These are phyloP conservation scores for Eucalyptus marginata DNA, from an alignment of 345 rosid species.

Conservation along the genomic window DNA sequence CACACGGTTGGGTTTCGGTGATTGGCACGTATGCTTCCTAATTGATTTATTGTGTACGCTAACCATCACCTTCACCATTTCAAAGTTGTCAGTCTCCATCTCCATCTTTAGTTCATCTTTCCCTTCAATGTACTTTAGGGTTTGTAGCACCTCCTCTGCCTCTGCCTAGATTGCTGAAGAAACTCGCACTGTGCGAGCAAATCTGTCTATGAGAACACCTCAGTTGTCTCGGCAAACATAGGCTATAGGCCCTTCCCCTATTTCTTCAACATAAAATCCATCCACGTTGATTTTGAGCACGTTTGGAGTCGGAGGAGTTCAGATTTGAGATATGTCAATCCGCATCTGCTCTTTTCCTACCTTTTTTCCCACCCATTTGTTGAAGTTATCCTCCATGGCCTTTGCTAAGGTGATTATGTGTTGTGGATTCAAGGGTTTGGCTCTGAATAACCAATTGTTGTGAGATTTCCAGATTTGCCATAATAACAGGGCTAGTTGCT, in stretches of 20 bases:
- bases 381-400: neutral
- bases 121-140: neutral
- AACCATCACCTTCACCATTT: neutral
- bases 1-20: fast-evolving
- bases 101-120: no score
- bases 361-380: neutral
- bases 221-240: neutral
- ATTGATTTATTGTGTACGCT: neutral
- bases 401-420: neutral
- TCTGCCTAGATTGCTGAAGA: fast-evolving
- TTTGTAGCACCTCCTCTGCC: neutral
- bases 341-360: fast-evolving
- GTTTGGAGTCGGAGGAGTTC: neutral
- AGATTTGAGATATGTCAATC: fast-evolving
- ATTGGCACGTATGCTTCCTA: fast-evolving
- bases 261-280: neutral
- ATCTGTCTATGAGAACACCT: neutral
- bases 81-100: neutral
- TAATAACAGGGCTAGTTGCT: neutral
- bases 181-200: fast-evolving
- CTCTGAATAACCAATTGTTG: fast-evolving
- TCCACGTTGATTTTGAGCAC: neutral
- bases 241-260: neutral
- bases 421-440: neutral
- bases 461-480: neutral